Evolutionary conservation across 176 grass and related monocot genomes (phyloP), one percentile per base, ranked within the genome.

Genomic region (Triticum timopheevii): DNA sequence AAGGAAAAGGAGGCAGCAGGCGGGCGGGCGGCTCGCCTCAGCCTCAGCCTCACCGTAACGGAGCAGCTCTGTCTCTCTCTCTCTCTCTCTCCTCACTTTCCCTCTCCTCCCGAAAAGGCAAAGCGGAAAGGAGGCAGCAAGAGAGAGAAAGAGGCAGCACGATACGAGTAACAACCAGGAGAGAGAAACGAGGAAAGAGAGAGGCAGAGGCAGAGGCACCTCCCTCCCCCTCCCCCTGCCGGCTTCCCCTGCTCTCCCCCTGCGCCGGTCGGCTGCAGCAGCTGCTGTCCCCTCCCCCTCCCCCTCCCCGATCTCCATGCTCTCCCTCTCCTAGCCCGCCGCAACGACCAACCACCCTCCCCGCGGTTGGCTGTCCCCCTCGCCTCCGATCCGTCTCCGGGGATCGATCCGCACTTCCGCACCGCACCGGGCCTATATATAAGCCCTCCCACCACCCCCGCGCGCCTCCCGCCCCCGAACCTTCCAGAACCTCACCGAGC

Each of bases 331-430:
- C 34, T 65, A 79, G 78, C 77, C 22, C 9, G 12, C 50, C n/a
- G 73, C 66, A 72, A 7, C 76, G 15, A 77, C 84, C 65, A 84
- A 83, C 49, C 30, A 23, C 40, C 49, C 69, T 28, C 30, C 75
- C 50, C 27, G 6, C 86, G 45, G 86, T 68, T 88, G 62, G 19
- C 62, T 40, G 39, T 24, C 77, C 47, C 61, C 82, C 10, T 6
- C 87, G 76, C 65, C 72, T 59, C 75, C 85, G 90, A 88, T 88
- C 90, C 85, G 22, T 69, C 81, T 69, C 88, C 83, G 66, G 66
- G 78, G 25, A 76, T 52, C 69, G 28, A 81, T 77, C 73, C 73
- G 72, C 72, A 4, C 71, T 74, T 25, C 71, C 58, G 76, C 22
- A 20, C 47, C 49, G 49, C 31, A 0, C n/a, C 50, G 10, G 15